A percentile compares a stretch with the other conserved stretches of the same genome.
Conservation (phyloP, 2,329 filamentous ascomycete species). For the Clarireedia monteithiana region DNA sequence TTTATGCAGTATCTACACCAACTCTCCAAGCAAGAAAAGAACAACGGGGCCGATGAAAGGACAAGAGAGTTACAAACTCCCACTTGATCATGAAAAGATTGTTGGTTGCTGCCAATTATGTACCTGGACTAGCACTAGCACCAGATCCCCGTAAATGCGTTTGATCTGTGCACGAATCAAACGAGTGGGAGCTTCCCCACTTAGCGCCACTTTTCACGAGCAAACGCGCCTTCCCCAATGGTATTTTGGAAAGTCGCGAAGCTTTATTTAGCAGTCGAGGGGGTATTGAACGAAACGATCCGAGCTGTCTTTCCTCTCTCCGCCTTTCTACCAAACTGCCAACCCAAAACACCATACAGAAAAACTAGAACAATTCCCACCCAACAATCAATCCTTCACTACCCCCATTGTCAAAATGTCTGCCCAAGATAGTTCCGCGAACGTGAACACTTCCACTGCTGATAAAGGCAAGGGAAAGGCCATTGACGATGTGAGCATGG, state of each 20-base stretch:
- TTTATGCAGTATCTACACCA: background rate
- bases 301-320: too few species aligned
- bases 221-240: background rate
- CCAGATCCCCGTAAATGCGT: background rate
- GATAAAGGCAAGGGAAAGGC: slow-evolving; percentile 89
- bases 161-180: background rate
- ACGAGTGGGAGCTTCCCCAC: background rate
- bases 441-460: slow-evolving; percentile 32
- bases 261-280: too few species aligned
- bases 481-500: slow-evolving; percentile 55
- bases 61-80: background rate
- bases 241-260: too few species aligned
- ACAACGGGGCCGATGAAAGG: background rate
- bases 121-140: background rate
- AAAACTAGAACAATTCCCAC: too few species aligned
- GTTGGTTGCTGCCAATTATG: background rate
- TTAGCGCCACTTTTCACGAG: background rate
- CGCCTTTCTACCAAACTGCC: background rate
- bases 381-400: background rate
- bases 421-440: slow-evolving; percentile 28
- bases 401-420: slow-evolving; percentile 33
- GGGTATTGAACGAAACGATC: too few species aligned
- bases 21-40: background rate
- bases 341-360: background rate
- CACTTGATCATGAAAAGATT: background rate